These are phyloP conservation scores for Fusarium chlamydosporum DNA, from an alignment of 2,329 filamentous ascomycete species.

Conservation along the genomic window DNA sequence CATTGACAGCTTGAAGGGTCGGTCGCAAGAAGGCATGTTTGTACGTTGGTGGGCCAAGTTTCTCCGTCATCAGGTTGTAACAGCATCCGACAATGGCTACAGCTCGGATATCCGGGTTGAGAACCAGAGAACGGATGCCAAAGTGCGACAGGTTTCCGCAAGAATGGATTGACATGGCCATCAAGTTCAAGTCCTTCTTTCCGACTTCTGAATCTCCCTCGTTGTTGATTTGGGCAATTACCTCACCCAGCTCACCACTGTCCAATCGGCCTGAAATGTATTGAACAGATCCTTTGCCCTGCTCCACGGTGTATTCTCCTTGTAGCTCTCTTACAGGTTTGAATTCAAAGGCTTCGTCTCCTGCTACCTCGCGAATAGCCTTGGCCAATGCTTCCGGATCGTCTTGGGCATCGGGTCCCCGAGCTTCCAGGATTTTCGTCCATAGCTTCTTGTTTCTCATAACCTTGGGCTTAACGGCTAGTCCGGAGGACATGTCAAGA, in stretches of 20 bases:
- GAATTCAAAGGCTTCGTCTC: conserved; percentile 58
- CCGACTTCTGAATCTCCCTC: conserved; percentile 39
- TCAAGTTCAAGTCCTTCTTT: conserved; percentile 67
- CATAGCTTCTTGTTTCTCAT: conserved; percentile 88
- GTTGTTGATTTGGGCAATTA: conserved; percentile 72
- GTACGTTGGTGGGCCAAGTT: conserved; percentile 86
- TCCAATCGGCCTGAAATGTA: conserved; percentile 83
- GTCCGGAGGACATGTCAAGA: conserved; percentile 85
- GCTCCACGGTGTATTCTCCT: conserved; percentile 67
- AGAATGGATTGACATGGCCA: conserved; percentile 96
- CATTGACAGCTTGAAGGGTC: conserved; percentile 75
- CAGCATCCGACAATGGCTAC: conserved; percentile 98
- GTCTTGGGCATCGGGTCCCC: conserved; percentile 53
- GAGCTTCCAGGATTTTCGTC: conserved; percentile 64
- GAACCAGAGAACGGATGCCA: conserved; percentile 85
- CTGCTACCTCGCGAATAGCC: conserved; percentile 55
- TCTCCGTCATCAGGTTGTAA: conserved; percentile 96
- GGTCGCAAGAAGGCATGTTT: conserved; percentile 85
- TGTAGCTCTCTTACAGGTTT: conserved; percentile 64
- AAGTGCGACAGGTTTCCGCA: conserved; percentile 98
- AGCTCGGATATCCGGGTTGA: conserved; percentile 88
- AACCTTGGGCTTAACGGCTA: conserved; percentile 79
- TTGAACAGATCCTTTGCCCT: conserved; percentile 78
- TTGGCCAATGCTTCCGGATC: conserved; percentile 58
- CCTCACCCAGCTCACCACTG: conserved; percentile 77